These are phyloP conservation scores for Metschnikowia borealis DNA, from an alignment of 805 yeast genomes.

Conservation along the genomic window DNA sequence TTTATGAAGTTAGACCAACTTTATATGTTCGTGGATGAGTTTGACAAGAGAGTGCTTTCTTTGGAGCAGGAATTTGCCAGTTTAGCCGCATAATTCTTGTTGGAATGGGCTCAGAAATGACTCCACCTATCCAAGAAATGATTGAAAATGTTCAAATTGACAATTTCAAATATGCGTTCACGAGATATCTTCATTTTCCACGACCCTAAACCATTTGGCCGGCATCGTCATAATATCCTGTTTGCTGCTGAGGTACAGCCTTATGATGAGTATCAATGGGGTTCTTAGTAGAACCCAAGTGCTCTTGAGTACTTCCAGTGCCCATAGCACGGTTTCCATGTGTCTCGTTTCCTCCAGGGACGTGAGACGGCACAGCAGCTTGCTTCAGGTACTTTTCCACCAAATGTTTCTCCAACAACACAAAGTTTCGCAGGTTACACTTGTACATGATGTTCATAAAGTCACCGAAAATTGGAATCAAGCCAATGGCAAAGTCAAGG, in stretches of 20 bases:
- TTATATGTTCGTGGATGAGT: constrained; percentile 26
- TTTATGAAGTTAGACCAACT: constrained; percentile 53
- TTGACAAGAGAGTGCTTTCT: constrained; percentile 16
- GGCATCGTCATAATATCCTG: not conserved
- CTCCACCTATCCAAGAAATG: too few relatives aligned
- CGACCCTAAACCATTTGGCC: not conserved
- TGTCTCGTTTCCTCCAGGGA: not conserved
- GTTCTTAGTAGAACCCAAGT: not conserved
- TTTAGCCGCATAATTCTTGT: not conserved
- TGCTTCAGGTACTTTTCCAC: constrained; percentile 27
- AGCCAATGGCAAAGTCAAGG: constrained; percentile 39
- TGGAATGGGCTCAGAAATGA: too few relatives aligned
- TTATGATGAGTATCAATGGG: not conserved
- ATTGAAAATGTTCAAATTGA: too few relatives aligned
- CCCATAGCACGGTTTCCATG: not conserved
- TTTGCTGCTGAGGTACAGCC: not conserved
- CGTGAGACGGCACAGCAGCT: not conserved
- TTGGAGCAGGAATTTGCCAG: constrained; percentile 16
- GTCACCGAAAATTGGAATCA: constrained; percentile 26
- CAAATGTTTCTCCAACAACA: constrained; percentile 31
- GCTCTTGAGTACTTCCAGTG: not conserved
- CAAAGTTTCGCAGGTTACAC: constrained; percentile 25
- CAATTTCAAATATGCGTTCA: too few relatives aligned
- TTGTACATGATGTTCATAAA: constrained; percentile 22
- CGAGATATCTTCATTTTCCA: too few relatives aligned